phyloP scores from a whole-genome alignment of 371 early-diverging fungal species.

The Apophysomyces sp. region DNA sequence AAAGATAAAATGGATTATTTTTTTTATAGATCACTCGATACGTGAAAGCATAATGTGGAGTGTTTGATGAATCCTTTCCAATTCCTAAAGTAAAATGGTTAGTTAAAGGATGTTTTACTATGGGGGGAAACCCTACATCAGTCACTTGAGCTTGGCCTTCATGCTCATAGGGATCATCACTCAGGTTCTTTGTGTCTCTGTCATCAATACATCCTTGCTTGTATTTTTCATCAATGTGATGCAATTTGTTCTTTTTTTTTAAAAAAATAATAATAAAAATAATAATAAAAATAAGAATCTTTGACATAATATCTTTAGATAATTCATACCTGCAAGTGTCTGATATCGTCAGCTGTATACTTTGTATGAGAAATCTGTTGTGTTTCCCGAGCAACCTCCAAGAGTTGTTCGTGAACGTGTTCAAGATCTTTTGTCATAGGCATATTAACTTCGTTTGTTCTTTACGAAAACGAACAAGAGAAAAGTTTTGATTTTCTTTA shows the following conservation, averaged over 20 bases:
- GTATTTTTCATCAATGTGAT: constrained; percentile 26
- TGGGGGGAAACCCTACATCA: constrained; percentile 6
- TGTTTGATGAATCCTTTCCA: constrained; percentile 32
- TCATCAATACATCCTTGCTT: constrained; percentile 21
- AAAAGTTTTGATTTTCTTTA: not conserved
- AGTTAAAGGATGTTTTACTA: not conserved
- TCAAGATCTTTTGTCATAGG: constrained; percentile 15
- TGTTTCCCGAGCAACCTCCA: constrained; percentile 39
- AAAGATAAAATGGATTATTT: not conserved
- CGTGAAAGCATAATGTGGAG: constrained; percentile 30
- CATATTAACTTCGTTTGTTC: not conserved
- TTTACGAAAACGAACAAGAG: not conserved
- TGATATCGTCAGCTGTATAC: constrained; percentile 33
- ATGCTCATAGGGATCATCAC: constrained; percentile 34
- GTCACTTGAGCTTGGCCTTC: constrained; percentile 41
- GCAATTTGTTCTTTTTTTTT: constrained; percentile 20
- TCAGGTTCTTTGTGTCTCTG: constrained; percentile 9
- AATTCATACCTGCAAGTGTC: constrained; percentile 30
- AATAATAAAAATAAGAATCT: no score
- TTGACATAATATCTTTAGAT: no score
- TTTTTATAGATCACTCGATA: constrained; percentile 20
- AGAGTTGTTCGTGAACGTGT: constrained; percentile 37
- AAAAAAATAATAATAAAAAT: no score
- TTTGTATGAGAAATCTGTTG: constrained; percentile 24
- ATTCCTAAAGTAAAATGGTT: not conserved